Percentiles rank a stretch among this genome's conserved stretches.
phyloP scores from a whole-genome alignment of 495 filamentous ascomycete genomes.

The Xylaria curta region DNA sequence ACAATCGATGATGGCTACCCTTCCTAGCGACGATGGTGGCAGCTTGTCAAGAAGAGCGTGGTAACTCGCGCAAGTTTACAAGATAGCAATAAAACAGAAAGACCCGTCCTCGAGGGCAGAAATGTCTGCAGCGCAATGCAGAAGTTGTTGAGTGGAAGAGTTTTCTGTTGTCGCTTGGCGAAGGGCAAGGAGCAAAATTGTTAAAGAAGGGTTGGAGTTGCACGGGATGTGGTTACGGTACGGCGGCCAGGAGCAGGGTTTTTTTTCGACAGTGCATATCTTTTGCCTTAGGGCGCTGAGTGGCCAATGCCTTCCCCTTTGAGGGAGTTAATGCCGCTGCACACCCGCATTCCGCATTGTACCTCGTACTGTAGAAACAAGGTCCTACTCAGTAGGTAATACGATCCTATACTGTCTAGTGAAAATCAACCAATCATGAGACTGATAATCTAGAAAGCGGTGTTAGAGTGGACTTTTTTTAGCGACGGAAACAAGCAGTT shows the following conservation, averaged over 20 bases:
- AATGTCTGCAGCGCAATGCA: conserved; percentile 8
- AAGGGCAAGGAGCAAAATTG: conserved; percentile 13
- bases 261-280: not conserved
- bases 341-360: not conserved
- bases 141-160: conserved; percentile 11
- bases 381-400: not conserved
- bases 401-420: not conserved
- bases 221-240: not conserved
- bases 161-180: conserved; percentile 4
- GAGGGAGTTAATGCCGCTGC: not conserved
- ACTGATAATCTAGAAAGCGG: not conserved
- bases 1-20: not conserved
- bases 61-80: not conserved
- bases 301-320: conserved; percentile 15
- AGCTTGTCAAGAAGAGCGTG: not conserved
- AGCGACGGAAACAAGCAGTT: not conserved
- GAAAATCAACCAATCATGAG: not conserved
- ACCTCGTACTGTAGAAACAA: too few species aligned
- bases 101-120: conserved; percentile 3
- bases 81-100: not conserved
- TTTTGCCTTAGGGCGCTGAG: conserved; percentile 3
- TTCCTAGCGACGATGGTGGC: not conserved
- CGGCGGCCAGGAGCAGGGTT: not conserved
- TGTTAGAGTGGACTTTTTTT: not conserved
- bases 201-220: conserved; percentile 19